Base-by-base conservation (phyloP, 2,329 filamentous ascomycete species). In the Claviceps sp. region DNA sequence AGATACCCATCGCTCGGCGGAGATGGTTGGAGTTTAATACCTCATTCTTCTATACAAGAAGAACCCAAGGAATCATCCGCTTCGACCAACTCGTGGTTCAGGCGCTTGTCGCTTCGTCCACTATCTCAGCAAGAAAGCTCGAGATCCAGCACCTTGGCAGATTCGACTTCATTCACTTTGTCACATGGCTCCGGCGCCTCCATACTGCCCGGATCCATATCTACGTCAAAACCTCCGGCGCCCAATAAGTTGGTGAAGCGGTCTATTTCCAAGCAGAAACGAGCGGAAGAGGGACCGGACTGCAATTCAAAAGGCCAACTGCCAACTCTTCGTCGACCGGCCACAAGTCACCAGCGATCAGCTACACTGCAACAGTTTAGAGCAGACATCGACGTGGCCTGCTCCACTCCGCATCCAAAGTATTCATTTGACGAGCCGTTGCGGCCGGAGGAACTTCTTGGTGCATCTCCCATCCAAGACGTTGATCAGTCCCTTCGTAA, bases 171-270 rank as follows among this genome's bases (percentile, higher is more conserved):
- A 2, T 65, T 87, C 42, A 74, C 75, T 47, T 78, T 79, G 63
- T 86, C 83, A 18, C 77, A 86, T 67, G 78, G 75, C 54, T 88
- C 85, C 38, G 77, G 74, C 1, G 79, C 76, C 24, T 82, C 84
- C 16, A 84, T 89, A 53, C 65, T 85, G 22, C 66, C 70, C 9
- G 66, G 70, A 22, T 57, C 62, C 37, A 55, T 55, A 44, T 62
- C 70, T 18, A 54, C 65, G 18, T 69, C 64, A 57, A 67, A 65
- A 58, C 73, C 73, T 55, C 65, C 79, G 36, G 71, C 79, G 8
- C 83, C 81, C 18, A 90, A 90, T 66, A 89, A 88, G 69, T 73
- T 90, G 42, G 85, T 89, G 50, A 91, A 91, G 68, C 80, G 85
- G 54, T 75, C 79, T 40, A 75, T 82, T 3, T 80, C 84, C 20